Evolutionary conservation across 2,329 filamentous ascomycete genomes (phyloP).

Genomic region (Penicillium sp.): DNA sequence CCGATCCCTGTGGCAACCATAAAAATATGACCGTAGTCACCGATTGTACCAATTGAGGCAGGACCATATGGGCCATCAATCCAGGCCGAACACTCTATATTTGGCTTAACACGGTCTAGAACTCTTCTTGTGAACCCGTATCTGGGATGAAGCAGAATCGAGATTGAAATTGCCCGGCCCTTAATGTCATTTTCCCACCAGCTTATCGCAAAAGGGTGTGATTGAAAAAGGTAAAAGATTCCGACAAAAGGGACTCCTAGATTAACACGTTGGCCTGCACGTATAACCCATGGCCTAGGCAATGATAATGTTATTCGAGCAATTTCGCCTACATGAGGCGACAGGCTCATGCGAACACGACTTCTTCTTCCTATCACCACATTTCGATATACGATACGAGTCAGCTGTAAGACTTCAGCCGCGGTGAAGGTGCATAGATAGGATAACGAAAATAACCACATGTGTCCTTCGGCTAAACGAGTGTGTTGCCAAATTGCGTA

Average conservation of each 20-base stretch:
- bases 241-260: slow-evolving; percentile 7
- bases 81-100: slow-evolving; percentile 7
- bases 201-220: slow-evolving; percentile 7
- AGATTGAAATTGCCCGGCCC: slow-evolving; percentile 8
- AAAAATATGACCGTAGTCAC: slow-evolving; percentile 32
- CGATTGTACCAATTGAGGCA: background rate
- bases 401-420: background rate
- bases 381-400: slow-evolving; percentile 7
- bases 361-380: slow-evolving; percentile 5
- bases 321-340: slow-evolving; percentile 1
- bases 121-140: slow-evolving; percentile 11
- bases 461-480: background rate
- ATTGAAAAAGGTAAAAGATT: slow-evolving; percentile 7
- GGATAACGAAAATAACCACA: slow-evolving; percentile 3
- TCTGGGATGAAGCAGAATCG: slow-evolving; percentile 8
- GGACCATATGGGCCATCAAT: slow-evolving; percentile 13
- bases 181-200: slow-evolving; percentile 11
- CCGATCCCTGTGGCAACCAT: slow-evolving; percentile 38
- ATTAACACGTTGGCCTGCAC: slow-evolving; percentile 5
- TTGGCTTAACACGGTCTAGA: slow-evolving; percentile 2
- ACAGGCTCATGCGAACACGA: background rate
- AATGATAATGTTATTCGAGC: slow-evolving; percentile 7
- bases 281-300: slow-evolving; percentile 6
- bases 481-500: slow-evolving; percentile 16
- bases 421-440: background rate